Conservation (phyloP, 768 basidiomycete species). For the Lentinula raphanica region DNA sequence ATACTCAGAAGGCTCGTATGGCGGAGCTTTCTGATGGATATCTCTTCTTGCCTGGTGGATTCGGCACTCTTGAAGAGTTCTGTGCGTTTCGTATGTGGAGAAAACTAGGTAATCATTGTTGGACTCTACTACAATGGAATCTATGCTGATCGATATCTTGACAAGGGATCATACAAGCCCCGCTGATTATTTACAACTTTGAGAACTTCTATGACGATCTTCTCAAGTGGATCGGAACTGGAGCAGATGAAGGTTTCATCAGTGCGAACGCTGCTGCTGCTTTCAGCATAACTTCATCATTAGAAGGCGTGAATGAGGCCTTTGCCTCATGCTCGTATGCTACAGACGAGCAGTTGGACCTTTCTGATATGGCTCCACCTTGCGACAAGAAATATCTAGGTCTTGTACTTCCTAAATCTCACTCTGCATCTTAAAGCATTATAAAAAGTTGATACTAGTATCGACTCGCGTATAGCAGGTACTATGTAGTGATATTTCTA, state of each 20-base stretch:
- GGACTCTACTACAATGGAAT: too few species aligned
- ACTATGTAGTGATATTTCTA: too few species aligned
- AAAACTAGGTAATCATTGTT: neutral
- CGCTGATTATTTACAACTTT: neutral
- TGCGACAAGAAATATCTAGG: neutral
- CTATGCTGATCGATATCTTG: neutral
- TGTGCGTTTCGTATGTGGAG: neutral
- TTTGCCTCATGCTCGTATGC: neutral
- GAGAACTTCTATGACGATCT: neutral
- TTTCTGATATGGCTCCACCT: neutral
- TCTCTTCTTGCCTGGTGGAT: neutral
- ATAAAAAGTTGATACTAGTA: too few species aligned
- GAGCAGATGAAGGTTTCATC: neutral
- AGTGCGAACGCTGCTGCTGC: neutral
- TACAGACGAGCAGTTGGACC: neutral
- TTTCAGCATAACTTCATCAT: neutral
- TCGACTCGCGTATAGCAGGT: too few species aligned
- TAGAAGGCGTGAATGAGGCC: neutral
- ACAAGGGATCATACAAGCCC: neutral
- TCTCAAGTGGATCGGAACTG: neutral
- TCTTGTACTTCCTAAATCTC: neutral
- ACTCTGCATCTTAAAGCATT: too few species aligned
- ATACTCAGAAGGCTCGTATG: neutral
- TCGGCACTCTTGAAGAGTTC: neutral
- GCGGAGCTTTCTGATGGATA: neutral